phyloP scores from a whole-genome alignment of 192 early-diverging fungal genomes.

The Podochytrium sp. region DNA sequence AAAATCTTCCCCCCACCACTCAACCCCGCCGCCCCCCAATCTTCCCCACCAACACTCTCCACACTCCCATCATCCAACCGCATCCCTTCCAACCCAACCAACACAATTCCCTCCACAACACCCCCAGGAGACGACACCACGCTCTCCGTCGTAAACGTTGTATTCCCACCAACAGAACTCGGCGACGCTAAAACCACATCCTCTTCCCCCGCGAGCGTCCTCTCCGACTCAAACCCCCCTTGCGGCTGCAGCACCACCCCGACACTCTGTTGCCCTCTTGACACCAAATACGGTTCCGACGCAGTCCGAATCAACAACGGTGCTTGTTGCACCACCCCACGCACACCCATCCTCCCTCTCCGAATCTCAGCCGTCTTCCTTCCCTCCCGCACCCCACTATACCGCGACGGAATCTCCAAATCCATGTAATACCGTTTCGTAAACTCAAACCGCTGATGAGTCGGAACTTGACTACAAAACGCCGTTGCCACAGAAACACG shows the following conservation, averaged over 20 bases:
- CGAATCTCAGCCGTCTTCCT: not conserved
- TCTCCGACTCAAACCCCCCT: not conserved
- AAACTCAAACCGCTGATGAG: slow-evolving; percentile 3
- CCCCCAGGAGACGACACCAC: not conserved
- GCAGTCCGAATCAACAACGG: slow-evolving; percentile 3
- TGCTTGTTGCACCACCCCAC: no score
- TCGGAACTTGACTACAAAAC: not conserved
- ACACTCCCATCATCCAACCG: not conserved
- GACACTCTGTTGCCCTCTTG: not conserved
- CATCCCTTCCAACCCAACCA: not conserved
- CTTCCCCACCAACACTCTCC: not conserved
- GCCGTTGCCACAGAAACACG: not conserved
- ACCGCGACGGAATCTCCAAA: slow-evolving; percentile 3
- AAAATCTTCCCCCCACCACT: no score
- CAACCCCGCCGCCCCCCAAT: no score
- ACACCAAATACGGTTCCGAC: not conserved
- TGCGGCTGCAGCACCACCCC: not conserved
- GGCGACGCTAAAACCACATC: not conserved
- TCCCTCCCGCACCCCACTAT: not conserved
- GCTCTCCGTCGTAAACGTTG: not conserved
- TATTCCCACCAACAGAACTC: not conserved
- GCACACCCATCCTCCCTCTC: not conserved
- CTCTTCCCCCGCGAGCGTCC: not conserved
- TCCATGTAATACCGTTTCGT: slow-evolving; percentile 17
- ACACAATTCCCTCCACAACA: not conserved